Base-by-base conservation (phyloP, 257 asterid species). In the Capsicum pubescens region DNA sequence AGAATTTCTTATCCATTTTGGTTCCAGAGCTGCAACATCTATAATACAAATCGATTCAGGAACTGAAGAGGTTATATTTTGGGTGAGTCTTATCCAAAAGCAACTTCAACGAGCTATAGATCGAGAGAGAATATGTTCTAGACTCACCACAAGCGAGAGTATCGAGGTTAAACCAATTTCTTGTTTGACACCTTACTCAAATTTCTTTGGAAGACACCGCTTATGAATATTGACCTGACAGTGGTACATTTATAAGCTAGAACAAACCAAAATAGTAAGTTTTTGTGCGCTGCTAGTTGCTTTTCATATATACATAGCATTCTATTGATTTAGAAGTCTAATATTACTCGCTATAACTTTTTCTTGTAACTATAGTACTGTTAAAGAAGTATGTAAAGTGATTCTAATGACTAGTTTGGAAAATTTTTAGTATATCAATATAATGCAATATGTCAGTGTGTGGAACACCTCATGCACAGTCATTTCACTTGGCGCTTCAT, bases 1-100 rank as follows among this genome's bases (percentile, higher is more conserved):
- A 90, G 98, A 97, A 88, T 97, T 97, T 88, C 98, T 97, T 83
- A 88, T 93, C 77, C 98, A 97, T 88, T 93, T 97, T 92, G 98
- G 99, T 87, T 91, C 97, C 83, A 96, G 97, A 87, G 97, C 97
- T 83, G 97, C 97, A 74, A 88, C 90, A 8, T 90, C 87, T 86
- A 91, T 91, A 88, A 86, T 86, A 78, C 88, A 88, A 76, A 90
- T 87, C 88, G 98, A 93, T 85, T 84, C 86, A 82, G 91, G 91
- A 69, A 87, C 91, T 82, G 99, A 97, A 59, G 98, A 97, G 90
- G 92, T 93, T 84, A 79, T 89, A 78, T 95, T 95, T 85, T 97
- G 99, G 99, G 98, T 97, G 84, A 89, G 88, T 86, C 91, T 97
- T 81, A 89, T 93, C 84, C 98, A 97, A 89, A 95, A 90, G 84